These are phyloP conservation scores for Nematocida sp. DNA, from an alignment of 371 early-diverging fungal species.

Conservation along the genomic window DNA sequence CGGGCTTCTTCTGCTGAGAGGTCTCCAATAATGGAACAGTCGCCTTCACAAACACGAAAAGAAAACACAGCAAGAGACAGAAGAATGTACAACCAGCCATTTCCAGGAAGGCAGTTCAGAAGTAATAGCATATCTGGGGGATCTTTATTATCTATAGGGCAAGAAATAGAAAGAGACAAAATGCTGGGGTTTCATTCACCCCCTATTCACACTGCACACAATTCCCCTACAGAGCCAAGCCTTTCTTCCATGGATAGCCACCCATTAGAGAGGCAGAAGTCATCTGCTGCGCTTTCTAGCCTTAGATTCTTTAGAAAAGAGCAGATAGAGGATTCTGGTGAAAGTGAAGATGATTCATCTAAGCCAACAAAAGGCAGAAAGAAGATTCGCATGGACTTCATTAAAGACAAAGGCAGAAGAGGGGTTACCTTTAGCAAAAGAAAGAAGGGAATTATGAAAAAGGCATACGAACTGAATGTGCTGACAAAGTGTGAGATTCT, in stretches of 20 bases:
- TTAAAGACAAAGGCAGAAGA: slow-evolving; percentile 84
- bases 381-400: slow-evolving; percentile 86
- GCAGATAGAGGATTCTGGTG: slow-evolving; percentile 43
- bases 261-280: not conserved
- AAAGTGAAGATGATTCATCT: slow-evolving; percentile 33
- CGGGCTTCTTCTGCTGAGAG: slow-evolving; percentile 4
- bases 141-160: slow-evolving; percentile 45
- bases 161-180: slow-evolving; percentile 46
- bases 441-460: slow-evolving; percentile 97
- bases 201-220: not conserved
- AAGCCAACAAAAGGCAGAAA: slow-evolving; percentile 74
- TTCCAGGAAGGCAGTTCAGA: slow-evolving; percentile 45
- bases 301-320: slow-evolving; percentile 51
- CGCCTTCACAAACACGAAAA: slow-evolving; percentile 8
- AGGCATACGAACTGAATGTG: slow-evolving; percentile 89
- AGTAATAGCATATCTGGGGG: slow-evolving; percentile 38
- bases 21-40: not conserved
- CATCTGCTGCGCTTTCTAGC: slow-evolving; percentile 5
- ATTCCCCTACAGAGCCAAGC: not conserved
- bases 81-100: slow-evolving; percentile 39
- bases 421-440: slow-evolving; percentile 94
- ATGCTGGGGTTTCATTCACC: slow-evolving; percentile 2
- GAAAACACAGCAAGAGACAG: slow-evolving; percentile 8
- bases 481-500: slow-evolving; percentile 92
- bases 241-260: not conserved